Conservation (phyloP, 2,329 filamentous ascomycete species). For the Capronia epimyces region DNA sequence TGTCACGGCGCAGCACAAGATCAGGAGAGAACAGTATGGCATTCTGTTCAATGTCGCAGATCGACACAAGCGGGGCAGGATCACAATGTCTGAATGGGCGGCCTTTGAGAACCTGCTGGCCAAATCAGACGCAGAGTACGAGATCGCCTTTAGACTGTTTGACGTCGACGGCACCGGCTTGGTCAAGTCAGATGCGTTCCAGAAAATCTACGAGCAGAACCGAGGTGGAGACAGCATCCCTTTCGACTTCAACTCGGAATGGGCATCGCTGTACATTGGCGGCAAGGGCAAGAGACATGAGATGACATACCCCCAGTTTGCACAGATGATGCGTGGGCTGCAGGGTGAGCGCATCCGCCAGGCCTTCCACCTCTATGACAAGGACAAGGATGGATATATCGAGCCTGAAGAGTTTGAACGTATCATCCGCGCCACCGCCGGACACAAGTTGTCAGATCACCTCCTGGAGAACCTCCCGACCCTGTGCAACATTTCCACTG, state of each 20-base stretch:
- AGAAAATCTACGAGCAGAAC: constrained; percentile 77
- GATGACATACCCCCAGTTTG: constrained; percentile 93
- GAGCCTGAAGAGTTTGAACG: constrained; percentile 92
- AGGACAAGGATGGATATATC: constrained; percentile 88
- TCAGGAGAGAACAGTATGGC: constrained; percentile 89
- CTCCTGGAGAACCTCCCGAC: constrained; percentile 84
- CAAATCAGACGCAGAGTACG: constrained; percentile 96
- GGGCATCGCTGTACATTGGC: constrained; percentile 91
- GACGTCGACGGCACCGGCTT: constrained; percentile 76
- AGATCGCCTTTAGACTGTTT: constrained; percentile 96
- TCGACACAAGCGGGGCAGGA: constrained; percentile 63
- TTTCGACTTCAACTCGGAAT: constrained; percentile 96
- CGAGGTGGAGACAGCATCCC: constrained; percentile 79
- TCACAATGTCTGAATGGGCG: constrained; percentile 80
- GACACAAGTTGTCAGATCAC: constrained; percentile 96
- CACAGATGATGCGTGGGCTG: constrained; percentile 92
- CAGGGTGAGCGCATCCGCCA: constrained; percentile 95
- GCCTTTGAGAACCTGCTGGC: constrained; percentile 88
- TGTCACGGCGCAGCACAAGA: constrained; percentile 69
- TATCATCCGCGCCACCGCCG: constrained; percentile 88
- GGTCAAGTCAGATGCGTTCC: constrained; percentile 86
- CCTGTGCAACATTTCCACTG: constrained; percentile 86
- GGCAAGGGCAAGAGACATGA: constrained; percentile 80
- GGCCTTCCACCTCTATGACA: constrained; percentile 88
- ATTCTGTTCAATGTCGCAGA: constrained; percentile 92